These are phyloP conservation scores for Xylariaceae sp. DNA, from an alignment of 2,329 filamentous ascomycete genomes.

Conservation along the genomic window DNA sequence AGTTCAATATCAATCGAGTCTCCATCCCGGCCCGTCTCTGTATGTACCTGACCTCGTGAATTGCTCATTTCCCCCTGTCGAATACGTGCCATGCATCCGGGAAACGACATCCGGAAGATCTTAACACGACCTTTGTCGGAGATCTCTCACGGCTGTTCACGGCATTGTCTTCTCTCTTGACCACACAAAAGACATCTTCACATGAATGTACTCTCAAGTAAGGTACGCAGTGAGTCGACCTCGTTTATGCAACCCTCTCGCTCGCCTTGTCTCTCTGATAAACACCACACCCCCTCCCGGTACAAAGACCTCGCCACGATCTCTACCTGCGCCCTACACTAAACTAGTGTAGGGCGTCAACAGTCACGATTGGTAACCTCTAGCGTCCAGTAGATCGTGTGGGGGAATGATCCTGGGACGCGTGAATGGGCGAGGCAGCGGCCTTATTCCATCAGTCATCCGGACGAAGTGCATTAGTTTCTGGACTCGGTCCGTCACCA, in stretches of 20 bases:
- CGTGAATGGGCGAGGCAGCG: background rate
- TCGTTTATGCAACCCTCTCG: slow-evolving; percentile 8
- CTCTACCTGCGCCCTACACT: background rate
- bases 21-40: too few relatives aligned
- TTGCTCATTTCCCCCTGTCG: background rate
- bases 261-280: background rate
- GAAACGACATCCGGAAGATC: slow-evolving; percentile 17
- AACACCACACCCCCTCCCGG: background rate
- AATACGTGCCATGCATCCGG: slow-evolving; percentile 11
- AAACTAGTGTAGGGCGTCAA: background rate
- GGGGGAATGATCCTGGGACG: background rate
- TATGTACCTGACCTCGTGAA: background rate
- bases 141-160: background rate
- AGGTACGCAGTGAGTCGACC: background rate
- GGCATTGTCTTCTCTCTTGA: too few relatives aligned
- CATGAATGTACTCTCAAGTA: too few relatives aligned
- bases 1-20: background rate
- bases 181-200: too few relatives aligned
- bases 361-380: background rate
- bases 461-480: too few relatives aligned
- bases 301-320: background rate
- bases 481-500: too few relatives aligned
- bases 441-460: too few relatives aligned
- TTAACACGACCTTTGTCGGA: slow-evolving; percentile 7
- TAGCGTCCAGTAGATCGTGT: background rate